Base-by-base conservation (phyloP, 805 yeast genomes). In the Zygotorulaspora danielsina region DNA sequence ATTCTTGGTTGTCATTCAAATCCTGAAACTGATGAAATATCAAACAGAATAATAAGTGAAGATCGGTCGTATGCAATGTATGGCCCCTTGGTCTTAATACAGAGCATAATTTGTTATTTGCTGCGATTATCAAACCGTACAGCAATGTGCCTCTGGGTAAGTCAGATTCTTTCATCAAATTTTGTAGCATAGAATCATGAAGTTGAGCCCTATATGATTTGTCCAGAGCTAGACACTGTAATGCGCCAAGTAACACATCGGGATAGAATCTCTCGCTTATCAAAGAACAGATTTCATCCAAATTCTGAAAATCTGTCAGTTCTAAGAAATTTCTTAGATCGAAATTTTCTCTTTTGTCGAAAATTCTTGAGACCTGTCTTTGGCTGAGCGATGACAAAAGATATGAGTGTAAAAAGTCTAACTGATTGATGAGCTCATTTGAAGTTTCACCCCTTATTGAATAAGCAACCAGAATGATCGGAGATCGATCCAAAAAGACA, bases 331-430 rank as follows among this genome's bases (percentile, higher is more conserved):
- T 81, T 16, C 96, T 67, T 26, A 90, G 64, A 54, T 90, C 97
- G 53, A 84, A 86, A 53, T 86, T 86, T 53, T 84, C 81, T 41
- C 94, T 69, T 45, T 76, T 74, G 36, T 71, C 67, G 57, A 84
- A 89, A 24, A 82, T 78, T 46, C 78, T 76, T 7, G 73, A 67
- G 26, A 90, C 77, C 46, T 83, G 84, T 1, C 87, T 82, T 54
- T 82, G 79, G n/a, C 95, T 83, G 27, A 93, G 64, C 0, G 93
- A 83, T 0, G 95, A 78, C n/a, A 90, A 57, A 5, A 90, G 57
- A 57, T 84, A 90, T 34, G 85, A 78, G 63, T 89, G 81, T 11
- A 90, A 53, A 15, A 82, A 71, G 36, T 78, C 81, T 34, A 90
- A 65, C 52, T 90, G 96, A 22, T 76, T 73, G 29, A 69, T 53